A percentile compares a stretch with the other conserved stretches of the same genome.
Conservation (phyloP, 139 green algal genomes). For the Dunaliella primolecta region DNA sequence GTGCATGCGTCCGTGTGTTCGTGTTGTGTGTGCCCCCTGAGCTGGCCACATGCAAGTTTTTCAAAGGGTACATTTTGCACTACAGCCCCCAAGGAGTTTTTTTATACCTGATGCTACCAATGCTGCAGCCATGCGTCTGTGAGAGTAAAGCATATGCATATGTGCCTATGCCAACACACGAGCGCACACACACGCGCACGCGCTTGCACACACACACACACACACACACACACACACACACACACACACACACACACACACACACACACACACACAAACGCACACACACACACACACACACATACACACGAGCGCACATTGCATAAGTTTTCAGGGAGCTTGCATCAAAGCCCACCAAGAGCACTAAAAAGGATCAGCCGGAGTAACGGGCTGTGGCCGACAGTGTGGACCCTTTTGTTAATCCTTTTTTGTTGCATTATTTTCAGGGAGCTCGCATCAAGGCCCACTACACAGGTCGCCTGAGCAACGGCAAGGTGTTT, state of each 20-base stretch:
- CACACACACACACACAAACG: not conserved
- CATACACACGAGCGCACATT: constrained; percentile 3
- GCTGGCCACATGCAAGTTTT: too few relatives aligned
- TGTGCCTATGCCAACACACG: not conserved
- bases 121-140: too few relatives aligned
- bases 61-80: too few relatives aligned
- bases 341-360: constrained; percentile 70
- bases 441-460: constrained; percentile 4
- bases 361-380: too few relatives aligned
- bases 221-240: not conserved
- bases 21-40: not conserved
- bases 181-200: not conserved
- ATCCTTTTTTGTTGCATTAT: too few relatives aligned
- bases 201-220: not conserved
- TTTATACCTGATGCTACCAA: too few relatives aligned
- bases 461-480: constrained; percentile 78
- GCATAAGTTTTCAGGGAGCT: not conserved
- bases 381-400: too few relatives aligned
- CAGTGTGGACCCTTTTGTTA: too few relatives aligned
- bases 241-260: not conserved
- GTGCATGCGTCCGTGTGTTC: too few relatives aligned
- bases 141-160: too few relatives aligned
- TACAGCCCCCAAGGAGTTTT: too few relatives aligned
- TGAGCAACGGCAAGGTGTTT: constrained; percentile 74
- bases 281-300: not conserved